phyloP scores from a whole-genome alignment of 2,329 filamentous ascomycete species.

The Alternaria sp. region DNA sequence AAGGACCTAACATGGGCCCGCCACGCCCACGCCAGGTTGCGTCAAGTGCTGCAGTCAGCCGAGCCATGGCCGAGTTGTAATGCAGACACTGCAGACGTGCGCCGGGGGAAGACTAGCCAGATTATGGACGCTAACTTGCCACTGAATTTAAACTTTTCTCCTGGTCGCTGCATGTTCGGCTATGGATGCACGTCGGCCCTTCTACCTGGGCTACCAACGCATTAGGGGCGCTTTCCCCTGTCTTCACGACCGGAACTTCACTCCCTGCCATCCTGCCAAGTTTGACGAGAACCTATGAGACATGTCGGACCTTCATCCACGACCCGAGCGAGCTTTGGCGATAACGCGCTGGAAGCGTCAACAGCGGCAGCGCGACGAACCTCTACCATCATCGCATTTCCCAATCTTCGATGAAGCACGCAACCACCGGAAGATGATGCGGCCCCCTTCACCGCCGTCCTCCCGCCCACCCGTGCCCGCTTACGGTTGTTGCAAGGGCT shows the following conservation, averaged over 20 bases:
- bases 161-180: slow-evolving; percentile 25
- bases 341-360: slow-evolving; percentile 17
- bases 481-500: slow-evolving; percentile 10
- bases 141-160: slow-evolving; percentile 39
- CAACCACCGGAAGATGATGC: slow-evolving; percentile 32
- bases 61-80: slow-evolving; percentile 42
- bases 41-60: slow-evolving; percentile 39
- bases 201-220: slow-evolving; percentile 29
- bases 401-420: slow-evolving; percentile 29
- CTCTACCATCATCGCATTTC: slow-evolving; percentile 32
- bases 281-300: slow-evolving; percentile 29
- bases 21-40: slow-evolving; percentile 26
- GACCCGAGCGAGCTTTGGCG: slow-evolving; percentile 9
- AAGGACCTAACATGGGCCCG: slow-evolving; percentile 26
- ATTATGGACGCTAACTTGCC: slow-evolving; percentile 40
- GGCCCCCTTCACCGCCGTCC: slow-evolving; percentile 35
- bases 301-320: slow-evolving; percentile 33
- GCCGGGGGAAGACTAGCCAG: slow-evolving; percentile 29
- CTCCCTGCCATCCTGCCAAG: slow-evolving; percentile 27
- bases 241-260: slow-evolving; percentile 29
- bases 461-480: slow-evolving; percentile 21
- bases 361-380: slow-evolving; percentile 25
- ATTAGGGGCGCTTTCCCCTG: slow-evolving; percentile 25
- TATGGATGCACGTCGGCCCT: slow-evolving; percentile 34
- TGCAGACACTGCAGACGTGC: slow-evolving; percentile 22